A percentile compares a stretch with the other conserved stretches of the same genome.
phyloP scores from a whole-genome alignment of 768 basidiomycete species.

The Leccinum subgranulosum region DNA sequence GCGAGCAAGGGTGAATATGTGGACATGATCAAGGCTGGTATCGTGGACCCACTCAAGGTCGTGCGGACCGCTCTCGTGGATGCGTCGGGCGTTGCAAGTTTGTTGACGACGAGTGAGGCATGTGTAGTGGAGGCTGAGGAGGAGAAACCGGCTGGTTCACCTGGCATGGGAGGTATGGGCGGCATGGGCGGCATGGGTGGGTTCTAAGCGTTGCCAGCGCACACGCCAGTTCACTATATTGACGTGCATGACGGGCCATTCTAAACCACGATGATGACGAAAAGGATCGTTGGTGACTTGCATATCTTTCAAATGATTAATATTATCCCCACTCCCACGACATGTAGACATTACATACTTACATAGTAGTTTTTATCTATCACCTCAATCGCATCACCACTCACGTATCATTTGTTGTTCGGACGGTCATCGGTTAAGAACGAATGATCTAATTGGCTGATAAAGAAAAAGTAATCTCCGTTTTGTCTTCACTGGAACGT shows the following conservation, averaged over 20 bases:
- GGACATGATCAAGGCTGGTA: slow-evolving; percentile 93
- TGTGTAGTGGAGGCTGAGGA: slow-evolving; percentile 92
- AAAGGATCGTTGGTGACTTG: slow-evolving; percentile 3
- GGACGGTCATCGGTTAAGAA: background rate
- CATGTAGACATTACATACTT: slow-evolving; percentile 13
- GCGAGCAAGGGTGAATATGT: slow-evolving; percentile 89
- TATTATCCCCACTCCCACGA: slow-evolving; percentile 1
- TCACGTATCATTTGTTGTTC: slow-evolving; percentile 1
- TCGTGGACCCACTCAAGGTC: slow-evolving; percentile 95
- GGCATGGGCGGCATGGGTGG: slow-evolving; percentile 58
- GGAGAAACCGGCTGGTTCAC: slow-evolving; percentile 54
- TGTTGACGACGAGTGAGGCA: slow-evolving; percentile 91
- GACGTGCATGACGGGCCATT: background rate
- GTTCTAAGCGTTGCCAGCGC: slow-evolving; percentile 31
- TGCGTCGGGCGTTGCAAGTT: slow-evolving; percentile 87
- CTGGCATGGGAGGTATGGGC: slow-evolving; percentile 62
- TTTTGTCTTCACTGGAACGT: background rate
- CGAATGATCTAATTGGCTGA: background rate
- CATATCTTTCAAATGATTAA: slow-evolving; percentile 8
- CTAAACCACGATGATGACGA: background rate
- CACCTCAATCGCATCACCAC: slow-evolving; percentile 24
- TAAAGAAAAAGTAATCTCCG: background rate
- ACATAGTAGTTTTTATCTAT: slow-evolving; percentile 6
- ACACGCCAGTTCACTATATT: background rate
- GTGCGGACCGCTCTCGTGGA: slow-evolving; percentile 91